These are phyloP conservation scores for Fraxinus albicans DNA, from an alignment of 305 asterid species.

Conservation along the genomic window DNA sequence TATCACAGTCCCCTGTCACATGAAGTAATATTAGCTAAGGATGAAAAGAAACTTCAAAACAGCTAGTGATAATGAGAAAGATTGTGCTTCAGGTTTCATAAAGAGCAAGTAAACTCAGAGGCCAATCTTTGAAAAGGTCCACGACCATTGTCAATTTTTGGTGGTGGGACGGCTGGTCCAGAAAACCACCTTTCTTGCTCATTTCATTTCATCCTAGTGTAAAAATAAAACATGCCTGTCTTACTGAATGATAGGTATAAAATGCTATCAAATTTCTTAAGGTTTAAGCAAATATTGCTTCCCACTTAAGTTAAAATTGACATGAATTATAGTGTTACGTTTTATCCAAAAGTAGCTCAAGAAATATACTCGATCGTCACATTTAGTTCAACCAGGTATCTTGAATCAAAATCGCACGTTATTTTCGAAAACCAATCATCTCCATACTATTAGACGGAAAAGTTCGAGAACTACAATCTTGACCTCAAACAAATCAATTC, in stretches of 20 bases:
- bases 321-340: background rate
- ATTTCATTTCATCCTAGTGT: background rate
- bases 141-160: background rate
- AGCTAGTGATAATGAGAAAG: background rate
- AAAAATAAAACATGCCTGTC: background rate
- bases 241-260: background rate
- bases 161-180: background rate
- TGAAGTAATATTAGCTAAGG: background rate
- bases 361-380: background rate
- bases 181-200: conserved; percentile 12
- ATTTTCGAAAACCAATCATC: background rate
- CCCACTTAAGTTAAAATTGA: background rate
- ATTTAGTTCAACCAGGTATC: conserved; percentile 10
- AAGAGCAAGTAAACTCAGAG: background rate
- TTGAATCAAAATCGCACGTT: conserved; percentile 11
- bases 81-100: background rate
- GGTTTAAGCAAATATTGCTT: background rate
- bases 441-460: background rate
- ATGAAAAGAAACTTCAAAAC: background rate
- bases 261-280: background rate
- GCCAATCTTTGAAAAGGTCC: background rate
- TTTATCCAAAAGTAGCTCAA: conserved; percentile 1
- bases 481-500: background rate
- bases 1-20: conserved; percentile 73
- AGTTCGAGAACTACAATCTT: background rate